Evolutionary conservation across 805 yeast genomes (phyloP).

Genomic region (Candida sithepensis): DNA sequence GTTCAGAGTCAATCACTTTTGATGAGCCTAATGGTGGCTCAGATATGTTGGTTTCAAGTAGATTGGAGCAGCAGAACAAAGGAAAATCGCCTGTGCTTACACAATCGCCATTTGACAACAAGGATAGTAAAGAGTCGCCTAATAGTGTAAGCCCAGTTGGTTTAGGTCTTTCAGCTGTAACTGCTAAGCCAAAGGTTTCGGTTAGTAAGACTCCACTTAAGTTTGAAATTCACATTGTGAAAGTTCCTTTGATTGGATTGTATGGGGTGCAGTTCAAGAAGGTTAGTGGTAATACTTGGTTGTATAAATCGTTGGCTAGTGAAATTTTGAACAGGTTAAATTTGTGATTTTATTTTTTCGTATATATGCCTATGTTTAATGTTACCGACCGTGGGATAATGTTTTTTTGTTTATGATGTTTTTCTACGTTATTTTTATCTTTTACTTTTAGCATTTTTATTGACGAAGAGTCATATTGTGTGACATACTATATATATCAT

Average conservation of each 20-base stretch:
- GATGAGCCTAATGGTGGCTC: slow-evolving; percentile 45
- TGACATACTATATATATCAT: too few relatives aligned
- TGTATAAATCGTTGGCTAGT: slow-evolving; percentile 86
- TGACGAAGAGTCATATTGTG: neutral
- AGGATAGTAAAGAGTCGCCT: neutral
- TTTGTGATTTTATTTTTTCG: slow-evolving; percentile 34
- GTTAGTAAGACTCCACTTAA: slow-evolving; percentile 59
- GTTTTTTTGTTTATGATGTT: neutral
- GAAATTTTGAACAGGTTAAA: slow-evolving; percentile 73
- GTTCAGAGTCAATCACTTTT: slow-evolving; percentile 61
- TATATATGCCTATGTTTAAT: neutral
- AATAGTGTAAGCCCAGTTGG: neutral
- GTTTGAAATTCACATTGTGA: slow-evolving; percentile 88
- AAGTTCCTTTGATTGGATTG: slow-evolving; percentile 83
- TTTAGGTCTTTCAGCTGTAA: neutral
- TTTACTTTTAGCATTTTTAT: neutral
- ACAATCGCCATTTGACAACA: slow-evolving; percentile 4
- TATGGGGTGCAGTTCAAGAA: slow-evolving; percentile 96
- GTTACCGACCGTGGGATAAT: neutral
- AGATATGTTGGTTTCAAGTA: slow-evolving; percentile 59
- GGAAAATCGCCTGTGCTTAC: slow-evolving; percentile 15
- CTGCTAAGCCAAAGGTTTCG: slow-evolving; percentile 9
- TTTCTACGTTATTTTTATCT: neutral
- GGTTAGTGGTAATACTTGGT: slow-evolving; percentile 91
- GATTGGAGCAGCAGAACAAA: slow-evolving; percentile 46